Base-by-base conservation (phyloP, 305 asterid species). In the Plantago rigida region DNA sequence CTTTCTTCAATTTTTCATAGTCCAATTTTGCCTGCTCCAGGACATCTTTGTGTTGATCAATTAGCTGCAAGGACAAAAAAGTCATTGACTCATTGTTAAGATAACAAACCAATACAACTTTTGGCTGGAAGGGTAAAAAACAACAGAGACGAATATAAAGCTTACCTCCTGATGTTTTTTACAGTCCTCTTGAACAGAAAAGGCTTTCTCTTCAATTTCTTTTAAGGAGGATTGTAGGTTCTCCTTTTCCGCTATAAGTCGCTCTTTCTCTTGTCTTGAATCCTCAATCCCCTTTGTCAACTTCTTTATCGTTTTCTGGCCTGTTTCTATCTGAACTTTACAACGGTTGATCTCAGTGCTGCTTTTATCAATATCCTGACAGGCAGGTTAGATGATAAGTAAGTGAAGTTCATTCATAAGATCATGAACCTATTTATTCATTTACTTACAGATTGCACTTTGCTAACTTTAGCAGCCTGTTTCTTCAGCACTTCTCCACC, bases 331-430 rank as follows among this genome's bases (percentile, higher is more conserved):
- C 64, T 71, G 89, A 75, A 92, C 95, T 78, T 78, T 89, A 67
- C 81, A 78, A 14, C 94, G 95, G 61, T 89, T 92, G 73, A 89
- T 87, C 80, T 89, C 94, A 56, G 92, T 80, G 74, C 83, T 82
- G 26, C 68, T 85, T 74, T 86, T 84, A 58, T 87, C 86, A 47
- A 92, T 84, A 64, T 89, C 95, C 97, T 92, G 79, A 51, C 13
- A 76, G 68, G 54, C 13, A 47, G 51, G 58, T 54, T 34, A 62
- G 44, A 62, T 56, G 29, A 60, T 59, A 58, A 51, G 58, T 47
- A 15, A 60, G 13, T 65, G 13, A 17, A 52, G 26, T 47, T 14
- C 39, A 45, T 51, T 60, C 61, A 50, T 36, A 26, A 65, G 57
- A 58, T 45, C 59, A 3, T 29, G 51, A 31, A 36, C 47, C 9